A percentile compares a stretch with the other conserved stretches of the same genome.
phyloP scores from a whole-genome alignment of 208 protist genomes.

The Acanthamoeba castellanii region DNA sequence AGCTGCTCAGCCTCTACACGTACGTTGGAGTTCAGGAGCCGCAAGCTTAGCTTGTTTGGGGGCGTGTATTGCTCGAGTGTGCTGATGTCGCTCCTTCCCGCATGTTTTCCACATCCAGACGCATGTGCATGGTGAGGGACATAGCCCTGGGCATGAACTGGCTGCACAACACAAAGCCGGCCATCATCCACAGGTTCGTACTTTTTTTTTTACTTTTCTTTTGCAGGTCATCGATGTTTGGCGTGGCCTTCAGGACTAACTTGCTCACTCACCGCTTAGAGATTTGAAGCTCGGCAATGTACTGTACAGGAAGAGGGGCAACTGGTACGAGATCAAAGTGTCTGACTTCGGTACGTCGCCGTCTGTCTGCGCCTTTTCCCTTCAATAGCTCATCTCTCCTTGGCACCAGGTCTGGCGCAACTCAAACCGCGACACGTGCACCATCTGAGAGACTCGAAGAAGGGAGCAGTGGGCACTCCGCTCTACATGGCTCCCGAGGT shows the following conservation, averaged over 20 bases:
- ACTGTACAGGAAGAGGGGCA: slow-evolving; percentile 23
- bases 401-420: slow-evolving; percentile 43
- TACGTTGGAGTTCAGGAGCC: background rate
- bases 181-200: slow-evolving; percentile 50
- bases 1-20: slow-evolving; percentile 69
- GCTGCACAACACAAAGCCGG: slow-evolving; percentile 71
- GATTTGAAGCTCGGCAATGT: slow-evolving; percentile 71
- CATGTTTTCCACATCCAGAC: background rate
- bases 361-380: background rate
- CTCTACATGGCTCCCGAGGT: slow-evolving; percentile 65
- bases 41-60: background rate
- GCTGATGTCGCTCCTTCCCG: background rate
- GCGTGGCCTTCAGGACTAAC: background rate
- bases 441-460: slow-evolving; percentile 63
- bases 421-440: slow-evolving; percentile 51
- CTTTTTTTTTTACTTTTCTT: background rate
- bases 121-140: slow-evolving; percentile 67
- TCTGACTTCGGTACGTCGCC: slow-evolving; percentile 11
- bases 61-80: background rate
- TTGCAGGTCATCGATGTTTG: background rate
- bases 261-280: background rate
- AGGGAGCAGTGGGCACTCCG: slow-evolving; percentile 55
- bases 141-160: slow-evolving; percentile 71
- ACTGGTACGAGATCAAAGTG: slow-evolving; percentile 68
- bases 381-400: too few species aligned